A percentile compares a stretch with the other conserved stretches of the same genome.
Conservation (phyloP, 2,329 filamentous ascomycete genomes). For the Cytospora schulzeri region DNA sequence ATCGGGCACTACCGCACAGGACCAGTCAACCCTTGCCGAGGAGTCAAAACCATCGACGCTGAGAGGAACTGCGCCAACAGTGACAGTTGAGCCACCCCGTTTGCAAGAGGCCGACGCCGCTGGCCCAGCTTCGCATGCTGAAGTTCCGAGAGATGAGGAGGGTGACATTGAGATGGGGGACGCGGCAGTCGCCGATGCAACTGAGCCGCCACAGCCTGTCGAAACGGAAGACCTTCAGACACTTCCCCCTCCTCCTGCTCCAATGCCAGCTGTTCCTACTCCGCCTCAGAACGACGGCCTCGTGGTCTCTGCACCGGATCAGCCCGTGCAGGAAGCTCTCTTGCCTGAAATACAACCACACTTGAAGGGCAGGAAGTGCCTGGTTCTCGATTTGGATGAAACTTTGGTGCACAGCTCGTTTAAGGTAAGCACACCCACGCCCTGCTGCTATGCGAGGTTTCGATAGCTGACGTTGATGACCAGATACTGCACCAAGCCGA, state of each 20-base stretch:
- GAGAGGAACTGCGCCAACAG: conserved; percentile 41
- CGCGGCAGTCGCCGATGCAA: conserved; percentile 46
- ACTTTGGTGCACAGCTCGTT: conserved; percentile 98
- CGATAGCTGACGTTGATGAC: neutral
- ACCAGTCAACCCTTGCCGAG: conserved; percentile 47
- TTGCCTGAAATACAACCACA: conserved; percentile 80
- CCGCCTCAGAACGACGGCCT: conserved; percentile 43
- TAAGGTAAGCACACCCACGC: conserved; percentile 67
- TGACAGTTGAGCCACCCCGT: conserved; percentile 45
- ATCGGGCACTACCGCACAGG: conserved; percentile 50
- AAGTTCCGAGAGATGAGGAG: conserved; percentile 49
- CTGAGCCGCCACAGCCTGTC: conserved; percentile 23
- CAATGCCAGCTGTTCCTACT: conserved; percentile 41
- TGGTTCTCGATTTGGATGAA: conserved; percentile 94
- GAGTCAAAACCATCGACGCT: conserved; percentile 51
- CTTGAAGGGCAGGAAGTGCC: conserved; percentile 85
- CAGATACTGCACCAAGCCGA: conserved; percentile 97
- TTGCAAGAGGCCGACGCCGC: conserved; percentile 24
- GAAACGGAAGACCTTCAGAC: conserved; percentile 41
- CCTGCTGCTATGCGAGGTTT: neutral
- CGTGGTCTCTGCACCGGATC: conserved; percentile 48
- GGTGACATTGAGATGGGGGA: conserved; percentile 71
- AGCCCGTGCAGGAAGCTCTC: conserved; percentile 66
- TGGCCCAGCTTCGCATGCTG: conserved; percentile 19
- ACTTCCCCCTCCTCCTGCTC: conserved; percentile 50